These are phyloP conservation scores for Phytophthora tubulina DNA, from an alignment of 352 stramenopile species.

Conservation along the genomic window DNA sequence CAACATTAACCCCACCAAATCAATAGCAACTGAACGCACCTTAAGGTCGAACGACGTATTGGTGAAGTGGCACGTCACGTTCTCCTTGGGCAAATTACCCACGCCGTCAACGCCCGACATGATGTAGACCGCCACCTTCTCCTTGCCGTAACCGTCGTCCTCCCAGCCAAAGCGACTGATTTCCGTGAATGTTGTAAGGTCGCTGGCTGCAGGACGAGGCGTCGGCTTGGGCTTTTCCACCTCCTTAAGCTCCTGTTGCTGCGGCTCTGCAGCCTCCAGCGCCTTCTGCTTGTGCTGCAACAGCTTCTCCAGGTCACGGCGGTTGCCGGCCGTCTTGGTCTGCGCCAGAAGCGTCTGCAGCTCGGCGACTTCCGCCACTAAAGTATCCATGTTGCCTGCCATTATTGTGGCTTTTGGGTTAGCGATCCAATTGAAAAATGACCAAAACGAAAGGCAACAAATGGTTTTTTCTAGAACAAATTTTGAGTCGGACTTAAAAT, in stretches of 20 bases:
- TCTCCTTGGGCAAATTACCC: slow-evolving; percentile 74
- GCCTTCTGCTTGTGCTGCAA: slow-evolving; percentile 67
- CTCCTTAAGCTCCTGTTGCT: slow-evolving; percentile 35
- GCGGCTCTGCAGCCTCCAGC: slow-evolving; percentile 39
- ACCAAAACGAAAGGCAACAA: neutral
- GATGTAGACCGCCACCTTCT: slow-evolving; percentile 85
- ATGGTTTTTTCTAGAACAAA: slow-evolving; percentile 19
- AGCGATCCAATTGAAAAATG: slow-evolving; percentile 28
- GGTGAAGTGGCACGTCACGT: slow-evolving; percentile 80
- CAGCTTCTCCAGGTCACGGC: slow-evolving; percentile 69
- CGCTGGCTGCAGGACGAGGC: slow-evolving; percentile 25
- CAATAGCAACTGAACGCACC: slow-evolving; percentile 31
- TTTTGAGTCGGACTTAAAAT: slow-evolving; percentile 15
- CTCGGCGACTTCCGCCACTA: slow-evolving; percentile 71
- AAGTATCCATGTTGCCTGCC: slow-evolving; percentile 24
- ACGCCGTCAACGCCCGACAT: slow-evolving; percentile 88
- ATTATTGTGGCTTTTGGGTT: slow-evolving; percentile 27
- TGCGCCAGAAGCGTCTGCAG: slow-evolving; percentile 70
- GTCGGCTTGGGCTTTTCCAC: slow-evolving; percentile 35
- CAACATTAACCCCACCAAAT: neutral
- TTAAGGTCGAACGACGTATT: slow-evolving; percentile 89
- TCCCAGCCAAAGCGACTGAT: slow-evolving; percentile 90
- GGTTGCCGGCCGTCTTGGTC: slow-evolving; percentile 65
- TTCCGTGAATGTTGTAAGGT: slow-evolving; percentile 80
- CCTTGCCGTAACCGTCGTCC: slow-evolving; percentile 89